Conservation (phyloP, 2,329 filamentous ascomycete species). For the Sarocladium oryzae region DNA sequence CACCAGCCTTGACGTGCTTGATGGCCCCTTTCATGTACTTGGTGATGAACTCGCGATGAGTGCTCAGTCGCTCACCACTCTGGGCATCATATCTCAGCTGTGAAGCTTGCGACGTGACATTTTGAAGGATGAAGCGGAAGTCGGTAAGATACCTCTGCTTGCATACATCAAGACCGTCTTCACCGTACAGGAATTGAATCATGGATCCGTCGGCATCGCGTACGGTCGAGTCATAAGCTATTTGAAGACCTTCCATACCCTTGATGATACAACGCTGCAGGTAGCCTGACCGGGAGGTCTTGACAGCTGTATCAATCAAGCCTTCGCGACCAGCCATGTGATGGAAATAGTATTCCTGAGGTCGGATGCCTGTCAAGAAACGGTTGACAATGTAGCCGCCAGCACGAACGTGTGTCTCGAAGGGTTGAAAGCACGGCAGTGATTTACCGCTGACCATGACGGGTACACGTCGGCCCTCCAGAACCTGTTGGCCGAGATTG, state of each 20-base stretch:
- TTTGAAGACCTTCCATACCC: conserved; percentile 90
- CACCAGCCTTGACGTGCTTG: conserved; percentile 59
- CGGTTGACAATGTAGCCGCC: conserved; percentile 92
- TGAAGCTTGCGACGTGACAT: conserved; percentile 73
- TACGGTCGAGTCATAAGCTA: conserved; percentile 90
- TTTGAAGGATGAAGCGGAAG: conserved; percentile 85
- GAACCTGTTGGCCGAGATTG: conserved; percentile 91
- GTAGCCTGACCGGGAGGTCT: conserved; percentile 95
- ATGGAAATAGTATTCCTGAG: conserved; percentile 99
- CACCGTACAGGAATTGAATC: conserved; percentile 92
- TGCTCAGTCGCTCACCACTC: conserved; percentile 36
- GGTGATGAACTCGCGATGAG: conserved; percentile 54
- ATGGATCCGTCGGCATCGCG: conserved; percentile 89
- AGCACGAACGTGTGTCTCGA: conserved; percentile 80
- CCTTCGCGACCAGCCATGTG: conserved; percentile 98
- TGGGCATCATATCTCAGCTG: conserved; percentile 62
- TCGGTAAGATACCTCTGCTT: conserved; percentile 89
- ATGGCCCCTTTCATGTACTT: conserved; percentile 77
- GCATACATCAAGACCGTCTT: conserved; percentile 89
- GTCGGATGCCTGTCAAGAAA: conserved; percentile 95
- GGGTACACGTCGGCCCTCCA: conserved; percentile 91
- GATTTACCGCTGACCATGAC: conserved; percentile 98
- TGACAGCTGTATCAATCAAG: conserved; percentile 97
- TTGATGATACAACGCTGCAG: conserved; percentile 96
- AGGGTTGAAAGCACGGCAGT: conserved; percentile 86